Evolutionary conservation across 768 basidiomycete species (phyloP), one percentile per base, ranked within the genome.

Genomic region (Lanmaoa rubissima): DNA sequence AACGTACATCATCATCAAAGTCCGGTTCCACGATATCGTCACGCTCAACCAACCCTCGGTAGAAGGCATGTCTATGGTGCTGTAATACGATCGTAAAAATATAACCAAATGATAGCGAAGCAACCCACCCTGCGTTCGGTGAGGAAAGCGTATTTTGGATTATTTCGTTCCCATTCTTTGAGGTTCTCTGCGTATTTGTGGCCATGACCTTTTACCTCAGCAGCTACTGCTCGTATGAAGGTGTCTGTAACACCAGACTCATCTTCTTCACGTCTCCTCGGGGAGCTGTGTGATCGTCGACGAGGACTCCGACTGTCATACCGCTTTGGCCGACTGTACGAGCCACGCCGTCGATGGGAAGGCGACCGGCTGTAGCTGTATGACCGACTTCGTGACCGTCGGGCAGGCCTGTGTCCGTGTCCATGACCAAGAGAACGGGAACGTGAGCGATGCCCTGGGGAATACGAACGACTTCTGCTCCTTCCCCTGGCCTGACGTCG

Each of bases 211-310:
- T 85, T 86, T 12, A 97, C 86, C 70, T 93, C 89, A 4, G 82
- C 82, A 19, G 94, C 93, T 5, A 97, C 93, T 14, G 89, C 90
- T 45, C 85, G 81, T 57, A 99, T 87, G 63, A 98, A 96, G 13
- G 82, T 82, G 54, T 94, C 90, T 6, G 90, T 90, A 16, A 92
- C 87, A 17, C 82, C 79, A 51, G 72, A 42, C 26, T 72, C 71
- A 3, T 82, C 85, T 26, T 87, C 87, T 43, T 82, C 83, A 34
- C 65, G 73, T 54, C 65, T 65, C 38, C 69, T 69, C 31, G 66
- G 66, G 19, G 56, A 53, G 41, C 68, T 74, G 24, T 66, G 71
- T 45, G 72, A 78, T 24, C 69, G 73, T 44, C 74, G 74, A 24
- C 81, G 75, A 46, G 70, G 85, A 65, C 87, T 86, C 26, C 78